These are phyloP conservation scores for Dactylonectria macrodidyma DNA, from an alignment of 2,329 filamentous ascomycete species.

Conservation along the genomic window DNA sequence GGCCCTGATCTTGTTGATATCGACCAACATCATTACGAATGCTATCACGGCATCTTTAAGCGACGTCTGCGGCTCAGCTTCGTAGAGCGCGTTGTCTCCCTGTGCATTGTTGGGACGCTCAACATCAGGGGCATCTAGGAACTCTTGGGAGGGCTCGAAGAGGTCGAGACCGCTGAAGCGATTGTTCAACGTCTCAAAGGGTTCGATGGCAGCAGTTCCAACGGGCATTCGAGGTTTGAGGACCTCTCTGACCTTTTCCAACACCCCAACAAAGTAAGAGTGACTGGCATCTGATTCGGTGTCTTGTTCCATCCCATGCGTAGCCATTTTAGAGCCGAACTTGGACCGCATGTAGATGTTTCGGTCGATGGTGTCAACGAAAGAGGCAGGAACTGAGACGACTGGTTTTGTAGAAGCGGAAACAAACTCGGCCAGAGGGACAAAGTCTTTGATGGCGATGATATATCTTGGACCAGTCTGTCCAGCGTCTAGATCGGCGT, in stretches of 20 bases:
- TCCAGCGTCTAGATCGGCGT: too few relatives aligned
- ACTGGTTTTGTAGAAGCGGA: constrained; percentile 35
- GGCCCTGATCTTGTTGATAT: constrained; percentile 48
- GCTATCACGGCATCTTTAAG: constrained; percentile 47
- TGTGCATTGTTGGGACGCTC: background rate
- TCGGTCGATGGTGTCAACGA: constrained; percentile 52
- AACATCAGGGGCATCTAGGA: too few relatives aligned
- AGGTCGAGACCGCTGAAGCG: background rate
- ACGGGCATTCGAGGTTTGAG: constrained; percentile 44
- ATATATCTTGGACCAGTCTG: background rate
- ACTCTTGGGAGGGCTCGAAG: too few relatives aligned
- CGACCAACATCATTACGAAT: constrained; percentile 46
- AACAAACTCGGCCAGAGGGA: constrained; percentile 56
- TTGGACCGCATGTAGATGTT: constrained; percentile 54
- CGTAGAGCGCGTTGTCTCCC: constrained; percentile 40
- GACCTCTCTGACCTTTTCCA: constrained; percentile 53
- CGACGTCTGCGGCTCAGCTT: constrained; percentile 47
- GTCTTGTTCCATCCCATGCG: constrained; percentile 33
- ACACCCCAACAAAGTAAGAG: constrained; percentile 52
- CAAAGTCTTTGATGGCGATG: constrained; percentile 55
- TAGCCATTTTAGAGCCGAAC: constrained; percentile 44
- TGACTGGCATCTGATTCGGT: constrained; percentile 48
- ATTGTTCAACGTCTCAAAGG: background rate
- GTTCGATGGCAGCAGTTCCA: background rate
- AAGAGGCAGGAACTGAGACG: constrained; percentile 47